Evolutionary conservation across 176 grass and related monocot genomes (phyloP).

Genomic region (Alloteropsis semialata): DNA sequence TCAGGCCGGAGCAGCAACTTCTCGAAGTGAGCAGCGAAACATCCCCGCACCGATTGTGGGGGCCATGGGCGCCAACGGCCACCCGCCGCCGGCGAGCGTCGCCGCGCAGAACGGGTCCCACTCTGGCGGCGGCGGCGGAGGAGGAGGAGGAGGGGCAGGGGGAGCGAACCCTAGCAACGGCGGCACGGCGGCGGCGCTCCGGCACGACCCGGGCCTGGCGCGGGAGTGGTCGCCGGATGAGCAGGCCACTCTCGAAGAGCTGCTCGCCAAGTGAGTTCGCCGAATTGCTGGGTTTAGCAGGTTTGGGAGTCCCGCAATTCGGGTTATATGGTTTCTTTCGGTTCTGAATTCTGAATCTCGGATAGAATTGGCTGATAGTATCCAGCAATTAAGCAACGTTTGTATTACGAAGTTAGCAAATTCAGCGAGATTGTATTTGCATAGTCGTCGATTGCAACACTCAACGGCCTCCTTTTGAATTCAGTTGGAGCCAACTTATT

Average conservation of each 20-base stretch:
- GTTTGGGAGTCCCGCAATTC: slow-evolving; percentile 16
- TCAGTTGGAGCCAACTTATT: background rate
- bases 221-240: slow-evolving; percentile 79
- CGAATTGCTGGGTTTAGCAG: background rate
- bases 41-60: slow-evolving; percentile 27
- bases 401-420: background rate
- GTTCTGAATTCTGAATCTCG: background rate
- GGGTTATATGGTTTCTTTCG: background rate
- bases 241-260: slow-evolving; percentile 69
- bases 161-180: slow-evolving; percentile 72
- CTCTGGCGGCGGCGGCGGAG: slow-evolving; percentile 36
- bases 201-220: slow-evolving; percentile 82
- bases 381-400: slow-evolving; percentile 6
- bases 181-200: slow-evolving; percentile 42
- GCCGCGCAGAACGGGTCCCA: slow-evolving; percentile 43
- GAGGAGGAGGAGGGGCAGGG: slow-evolving; percentile 30
- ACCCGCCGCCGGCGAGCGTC: slow-evolving; percentile 50
- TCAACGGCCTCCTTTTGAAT: background rate
- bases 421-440: background rate
- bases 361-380: slow-evolving; percentile 18
- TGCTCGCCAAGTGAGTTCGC: slow-evolving; percentile 62
- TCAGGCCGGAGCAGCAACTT: slow-evolving; percentile 16
- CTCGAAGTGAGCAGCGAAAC: slow-evolving; percentile 10
- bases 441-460: background rate
- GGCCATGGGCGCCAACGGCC: slow-evolving; percentile 71